Evolutionary conservation across 129 eudicot genomes (phyloP), one percentile per base, ranked within the genome.

Genomic region (Artemisia tridentata): DNA sequence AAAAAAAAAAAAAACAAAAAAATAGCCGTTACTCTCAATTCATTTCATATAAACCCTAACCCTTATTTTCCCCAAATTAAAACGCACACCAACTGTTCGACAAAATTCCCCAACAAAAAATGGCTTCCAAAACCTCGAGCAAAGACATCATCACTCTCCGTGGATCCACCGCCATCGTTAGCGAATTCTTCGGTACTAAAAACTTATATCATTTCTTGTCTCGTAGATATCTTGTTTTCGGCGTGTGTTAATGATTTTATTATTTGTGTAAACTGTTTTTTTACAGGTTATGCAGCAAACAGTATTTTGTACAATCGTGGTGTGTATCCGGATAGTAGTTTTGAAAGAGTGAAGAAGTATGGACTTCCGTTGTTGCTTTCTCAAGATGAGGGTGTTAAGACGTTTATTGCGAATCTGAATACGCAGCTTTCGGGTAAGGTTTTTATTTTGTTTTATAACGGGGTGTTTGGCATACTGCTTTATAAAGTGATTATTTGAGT

Each of bases 201-300:
- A 17, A 2, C 10, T 8, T 69, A 55, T 63, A 5, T 19, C 54
- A 45, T 65, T 45, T 15, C 53, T 70, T 46, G 17, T 9, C 53
- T 68, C 1, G 12, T 16, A 13, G 31, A 57, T 9, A 14, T 7
- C 54, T 31, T 65, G 72, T 6, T 43, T 63, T 61, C 69, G 6
- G 8, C 11, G 41, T 2, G 13, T 31, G 47, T 16, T 29, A 0
- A 29, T 25, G 7, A 7, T 61, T 14, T 21, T 11, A 6, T 3
- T 15, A 25, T 60, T 7, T 55, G 2, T 55, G 20, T 55, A 1
- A 69, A 47, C 10, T 27, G 63, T 68, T 58, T 27, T 23, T 52
- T 83, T 78, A 71, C 90, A 92, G 98, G 98, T 53, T 92, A 92
- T 85, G 96, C 98, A 18, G 96, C 98, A 8, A 92, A 92, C 79